Evolutionary conservation across 2,329 filamentous ascomycete genomes (phyloP).

Genomic region (Colletotrichum incanum): DNA sequence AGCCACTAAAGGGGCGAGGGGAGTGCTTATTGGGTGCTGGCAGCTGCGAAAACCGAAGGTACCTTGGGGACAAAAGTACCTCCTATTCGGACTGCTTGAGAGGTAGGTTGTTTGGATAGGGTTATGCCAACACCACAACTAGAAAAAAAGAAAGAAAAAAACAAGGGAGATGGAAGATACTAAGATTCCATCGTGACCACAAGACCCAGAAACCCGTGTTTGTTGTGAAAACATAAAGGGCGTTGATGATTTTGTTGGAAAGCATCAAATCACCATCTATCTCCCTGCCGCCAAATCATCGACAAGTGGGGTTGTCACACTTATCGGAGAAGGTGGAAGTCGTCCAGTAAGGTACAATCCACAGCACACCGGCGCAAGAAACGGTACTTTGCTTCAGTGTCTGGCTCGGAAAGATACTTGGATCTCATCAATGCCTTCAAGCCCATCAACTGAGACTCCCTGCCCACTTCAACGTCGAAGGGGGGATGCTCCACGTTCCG

Average conservation of each 20-base stretch:
- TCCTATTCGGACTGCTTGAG: too few relatives aligned
- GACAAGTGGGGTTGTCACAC: conserved; percentile 2
- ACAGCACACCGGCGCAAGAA: not conserved
- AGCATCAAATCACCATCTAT: conserved; percentile 1
- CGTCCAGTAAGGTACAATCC: not conserved
- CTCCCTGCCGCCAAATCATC: conserved; percentile 7
- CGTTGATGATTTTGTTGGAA: not conserved
- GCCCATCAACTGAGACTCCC: conserved; percentile 9
- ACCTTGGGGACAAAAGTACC: not conserved
- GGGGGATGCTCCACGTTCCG: conserved; percentile 32
- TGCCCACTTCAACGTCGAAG: conserved; percentile 28
- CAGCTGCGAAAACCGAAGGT: not conserved
- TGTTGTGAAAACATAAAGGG: not conserved
- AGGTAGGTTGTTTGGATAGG: not conserved
- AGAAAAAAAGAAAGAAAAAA: not conserved
- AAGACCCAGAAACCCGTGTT: not conserved
- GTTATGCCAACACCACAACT: not conserved
- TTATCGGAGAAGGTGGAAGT: not conserved
- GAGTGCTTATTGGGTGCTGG: not conserved
- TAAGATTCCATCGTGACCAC: not conserved
- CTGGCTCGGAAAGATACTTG: not conserved
- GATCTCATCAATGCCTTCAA: conserved; percentile 25
- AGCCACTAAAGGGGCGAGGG: conserved; percentile 19
- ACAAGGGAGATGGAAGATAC: not conserved
- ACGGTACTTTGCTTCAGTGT: not conserved